Base-by-base conservation (phyloP, 1,139 yeast species). In the Kodamaea alishanica region DNA sequence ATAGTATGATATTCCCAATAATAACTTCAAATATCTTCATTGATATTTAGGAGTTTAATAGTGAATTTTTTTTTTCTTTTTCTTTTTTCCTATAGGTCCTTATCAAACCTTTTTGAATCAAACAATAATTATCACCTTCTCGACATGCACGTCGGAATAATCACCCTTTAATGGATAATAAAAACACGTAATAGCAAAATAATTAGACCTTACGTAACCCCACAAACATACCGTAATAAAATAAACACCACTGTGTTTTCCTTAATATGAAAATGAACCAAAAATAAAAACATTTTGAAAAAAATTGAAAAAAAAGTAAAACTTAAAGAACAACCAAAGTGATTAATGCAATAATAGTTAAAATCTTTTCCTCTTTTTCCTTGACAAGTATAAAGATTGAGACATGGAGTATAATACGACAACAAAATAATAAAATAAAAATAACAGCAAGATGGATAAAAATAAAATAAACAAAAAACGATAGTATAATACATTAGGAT, bases 341-440 rank as follows among this genome's bases (percentile, higher is more conserved):
- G 50, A 52, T 50, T 49, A 57, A 58, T 55, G 60, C 57, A 56
- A 52, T 48, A 30, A 31, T 34, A 42, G 39, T 39, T 40, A 42
- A 33, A 47, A 46, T 43, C 56, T 51, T 52, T 50, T 51, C 48
- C 47, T 45, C 43, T 48, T 30, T 30, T 25, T 44, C 49, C 50
- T 46, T 46, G 48, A 46, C 46, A 44, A 41, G 47, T 37, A 37
- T 32, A 39, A 43, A 53, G 65, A 60, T 52, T 54, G 59, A 61
- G 65, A 60, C 67, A 60, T 58, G 60, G 61, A 56, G 51, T 40
- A 35, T 34, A 41, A 27, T 30, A 34, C 36, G 37, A 39, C 37
- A 40, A 34, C 34, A 42, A 34, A 39, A 40, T 42, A 38, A 37
- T 30, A 15, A 15, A 15, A 15, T 15, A 40, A 38, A 40, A 45